phyloP scores from a whole-genome alignment of 2,329 filamentous ascomycete genomes.

The Xylaria polymorpha region DNA sequence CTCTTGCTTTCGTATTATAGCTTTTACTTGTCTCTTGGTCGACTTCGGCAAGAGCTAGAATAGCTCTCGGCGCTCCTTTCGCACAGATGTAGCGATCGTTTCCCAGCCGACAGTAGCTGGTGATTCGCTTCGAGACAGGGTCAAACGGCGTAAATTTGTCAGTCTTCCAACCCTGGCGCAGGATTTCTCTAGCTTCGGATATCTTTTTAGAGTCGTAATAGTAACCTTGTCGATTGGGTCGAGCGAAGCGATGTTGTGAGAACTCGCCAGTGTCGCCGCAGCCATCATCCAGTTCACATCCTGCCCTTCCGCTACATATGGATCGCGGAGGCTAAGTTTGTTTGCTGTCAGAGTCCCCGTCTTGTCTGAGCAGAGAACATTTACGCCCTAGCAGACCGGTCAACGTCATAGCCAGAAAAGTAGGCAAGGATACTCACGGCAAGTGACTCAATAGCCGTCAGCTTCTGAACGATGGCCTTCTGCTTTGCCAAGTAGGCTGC shows the following conservation, averaged over 20 bases:
- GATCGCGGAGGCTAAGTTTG: constrained; percentile 80
- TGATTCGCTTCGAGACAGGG: constrained; percentile 83
- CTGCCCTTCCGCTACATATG: constrained; percentile 79
- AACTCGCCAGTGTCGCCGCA: constrained; percentile 79
- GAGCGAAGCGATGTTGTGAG: constrained; percentile 81
- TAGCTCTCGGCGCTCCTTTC: constrained; percentile 82
- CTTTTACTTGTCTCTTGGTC: constrained; percentile 71
- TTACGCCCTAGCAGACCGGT: constrained; percentile 64
- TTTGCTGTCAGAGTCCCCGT: constrained; percentile 81
- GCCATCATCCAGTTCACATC: constrained; percentile 90
- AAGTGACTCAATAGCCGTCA: constrained; percentile 81
- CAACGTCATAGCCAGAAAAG: neutral
- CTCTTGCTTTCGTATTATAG: constrained; percentile 78
- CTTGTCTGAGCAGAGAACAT: constrained; percentile 85
- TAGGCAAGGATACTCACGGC: constrained; percentile 55
- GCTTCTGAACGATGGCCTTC: constrained; percentile 83
- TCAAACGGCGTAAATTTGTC: constrained; percentile 83
- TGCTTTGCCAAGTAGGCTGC: constrained; percentile 81
- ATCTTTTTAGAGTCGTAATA: constrained; percentile 78
- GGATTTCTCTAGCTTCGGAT: constrained; percentile 82
- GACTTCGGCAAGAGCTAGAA: constrained; percentile 76
- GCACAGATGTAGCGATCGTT: constrained; percentile 78
- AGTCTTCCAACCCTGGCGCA: constrained; percentile 79
- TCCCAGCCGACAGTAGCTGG: constrained; percentile 74
- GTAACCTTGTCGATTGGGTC: constrained; percentile 85